Evolutionary conservation across 345 rosid species (phyloP).

Genomic region (Ceriops tagal): DNA sequence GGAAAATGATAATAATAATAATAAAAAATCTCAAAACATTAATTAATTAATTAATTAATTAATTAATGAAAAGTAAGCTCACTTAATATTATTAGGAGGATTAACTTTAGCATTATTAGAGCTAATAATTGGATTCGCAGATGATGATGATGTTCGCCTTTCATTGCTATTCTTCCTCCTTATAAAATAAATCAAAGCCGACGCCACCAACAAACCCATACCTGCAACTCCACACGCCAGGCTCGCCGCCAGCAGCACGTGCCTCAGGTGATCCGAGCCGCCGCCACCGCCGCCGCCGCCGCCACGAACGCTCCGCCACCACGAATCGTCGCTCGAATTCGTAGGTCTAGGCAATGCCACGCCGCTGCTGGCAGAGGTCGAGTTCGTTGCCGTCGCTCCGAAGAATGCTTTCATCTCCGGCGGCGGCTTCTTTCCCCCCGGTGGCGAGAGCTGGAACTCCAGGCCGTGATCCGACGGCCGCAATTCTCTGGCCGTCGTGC

Average conservation of each 20-base stretch:
- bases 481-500: constrained; percentile 42
- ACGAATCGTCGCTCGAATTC: constrained; percentile 37
- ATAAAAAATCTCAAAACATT: too few species aligned
- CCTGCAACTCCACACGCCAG: constrained; percentile 64
- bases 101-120: neutral
- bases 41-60: too few species aligned
- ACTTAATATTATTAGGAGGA: neutral
- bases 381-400: constrained; percentile 7
- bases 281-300: constrained; percentile 13
- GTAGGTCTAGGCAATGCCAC: constrained; percentile 46
- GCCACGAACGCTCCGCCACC: constrained; percentile 31
- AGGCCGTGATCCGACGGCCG: constrained; percentile 78
- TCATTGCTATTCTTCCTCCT: constrained; percentile 9
- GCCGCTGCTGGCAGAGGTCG: neutral
- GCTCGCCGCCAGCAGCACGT: constrained; percentile 62
- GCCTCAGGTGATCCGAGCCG: constrained; percentile 40
- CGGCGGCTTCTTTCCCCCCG: constrained; percentile 19
- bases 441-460: constrained; percentile 47
- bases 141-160: constrained; percentile 7
- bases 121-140: neutral
- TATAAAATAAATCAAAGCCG: constrained; percentile 40
- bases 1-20: too few species aligned
- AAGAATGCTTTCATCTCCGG: constrained; percentile 60
- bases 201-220: constrained; percentile 41
- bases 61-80: too few species aligned